Percentiles rank a stretch among this genome's conserved stretches.
Evolutionary conservation across 257 asterid species (phyloP).

Genomic region (Solanum pimpinellifolium): DNA sequence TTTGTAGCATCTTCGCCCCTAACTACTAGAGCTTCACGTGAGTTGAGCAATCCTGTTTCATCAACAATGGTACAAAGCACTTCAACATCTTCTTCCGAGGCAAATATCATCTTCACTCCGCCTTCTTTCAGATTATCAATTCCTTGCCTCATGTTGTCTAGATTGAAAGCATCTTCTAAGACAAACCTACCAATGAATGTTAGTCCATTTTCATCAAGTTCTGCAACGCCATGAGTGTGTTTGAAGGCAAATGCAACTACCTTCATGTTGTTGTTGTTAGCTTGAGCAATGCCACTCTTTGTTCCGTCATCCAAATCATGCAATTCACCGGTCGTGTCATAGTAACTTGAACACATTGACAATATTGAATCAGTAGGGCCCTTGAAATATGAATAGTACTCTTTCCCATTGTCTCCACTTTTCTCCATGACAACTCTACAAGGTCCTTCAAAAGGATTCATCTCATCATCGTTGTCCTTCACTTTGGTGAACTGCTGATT

Average conservation of each 20-base stretch:
- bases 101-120: constrained; percentile 13
- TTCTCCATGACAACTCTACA: constrained; percentile 3
- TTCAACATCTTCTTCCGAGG: constrained; percentile 9
- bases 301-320: not conserved
- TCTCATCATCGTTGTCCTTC: not conserved
- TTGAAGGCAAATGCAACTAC: constrained; percentile 18
- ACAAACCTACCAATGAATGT: constrained; percentile 15
- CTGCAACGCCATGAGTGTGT: not conserved
- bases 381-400: not conserved
- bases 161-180: not conserved
- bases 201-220: not conserved
- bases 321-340: not conserved
- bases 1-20: constrained; percentile 3
- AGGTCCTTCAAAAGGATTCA: not conserved
- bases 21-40: not conserved
- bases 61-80: constrained; percentile 4
- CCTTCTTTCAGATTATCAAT: not conserved
- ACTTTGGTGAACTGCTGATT: not conserved
- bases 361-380: constrained; percentile 10
- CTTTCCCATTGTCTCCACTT: not conserved
- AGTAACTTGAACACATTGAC: constrained; percentile 12
- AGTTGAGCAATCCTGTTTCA: not conserved
- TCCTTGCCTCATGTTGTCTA: not conserved
- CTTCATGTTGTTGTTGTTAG: not conserved
- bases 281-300: not conserved